A percentile compares a stretch with the other conserved stretches of the same genome.
phyloP scores from a whole-genome alignment of 768 basidiomycete genomes.

The Boletus sensibilis region DNA sequence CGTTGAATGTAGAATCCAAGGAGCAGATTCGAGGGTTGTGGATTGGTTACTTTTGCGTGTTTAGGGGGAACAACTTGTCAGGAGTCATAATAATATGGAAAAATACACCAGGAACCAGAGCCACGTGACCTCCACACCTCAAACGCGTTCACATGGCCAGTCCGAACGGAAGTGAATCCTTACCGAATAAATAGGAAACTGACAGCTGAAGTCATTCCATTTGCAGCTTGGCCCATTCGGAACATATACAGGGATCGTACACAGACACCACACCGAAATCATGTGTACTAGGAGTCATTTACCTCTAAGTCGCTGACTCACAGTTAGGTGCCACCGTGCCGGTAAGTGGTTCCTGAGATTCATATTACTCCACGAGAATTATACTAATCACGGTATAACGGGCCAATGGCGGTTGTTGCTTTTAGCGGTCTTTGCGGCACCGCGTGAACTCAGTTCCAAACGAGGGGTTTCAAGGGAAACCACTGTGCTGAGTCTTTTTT shows the following conservation, averaged over 20 bases:
- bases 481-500: neutral
- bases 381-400: neutral
- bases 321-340: neutral
- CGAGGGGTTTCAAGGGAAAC: conserved; percentile 6
- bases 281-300: neutral
- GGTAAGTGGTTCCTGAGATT: conserved; percentile 22
- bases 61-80: conserved; percentile 11
- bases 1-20: neutral
- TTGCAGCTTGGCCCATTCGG: neutral
- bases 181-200: neutral
- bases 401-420: neutral
- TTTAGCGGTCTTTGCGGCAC: conserved; percentile 12
- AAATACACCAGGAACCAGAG: neutral
- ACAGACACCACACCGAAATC: neutral
- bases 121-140: conserved; percentile 17
- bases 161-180: neutral
- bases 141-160: conserved; percentile 5
- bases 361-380: conserved; percentile 2
- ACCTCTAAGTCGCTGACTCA: neutral
- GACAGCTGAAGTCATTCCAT: neutral
- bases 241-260: neutral
- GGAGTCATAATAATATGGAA: neutral
- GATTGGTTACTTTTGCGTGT: neutral
- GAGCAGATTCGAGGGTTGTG: neutral
- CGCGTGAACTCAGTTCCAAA: conserved; percentile 15